Conservation (phyloP, 768 basidiomycete species). For the Dioszegia aurantiaca region DNA sequence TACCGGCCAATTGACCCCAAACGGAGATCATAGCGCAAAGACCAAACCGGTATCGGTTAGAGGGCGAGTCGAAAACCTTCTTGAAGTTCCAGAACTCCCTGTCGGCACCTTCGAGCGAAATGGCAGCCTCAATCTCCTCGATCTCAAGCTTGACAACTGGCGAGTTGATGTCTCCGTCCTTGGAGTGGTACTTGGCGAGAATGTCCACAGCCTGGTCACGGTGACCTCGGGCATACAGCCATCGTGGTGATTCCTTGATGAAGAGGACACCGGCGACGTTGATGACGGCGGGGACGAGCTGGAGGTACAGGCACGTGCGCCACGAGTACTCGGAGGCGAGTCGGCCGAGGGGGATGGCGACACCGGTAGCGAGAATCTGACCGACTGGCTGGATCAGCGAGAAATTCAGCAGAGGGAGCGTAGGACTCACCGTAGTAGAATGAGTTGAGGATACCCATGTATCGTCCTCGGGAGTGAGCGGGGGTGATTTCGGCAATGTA, state of each 20-base stretch:
- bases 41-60: conserved; percentile 57
- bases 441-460: conserved; percentile 59
- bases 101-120: conserved; percentile 54
- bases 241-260: conserved; percentile 59
- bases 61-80: conserved; percentile 57
- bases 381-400: conserved; percentile 53
- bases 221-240: conserved; percentile 57
- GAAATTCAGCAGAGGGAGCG: not conserved
- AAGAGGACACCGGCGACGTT: conserved; percentile 58
- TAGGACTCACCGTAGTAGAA: conserved; percentile 54
- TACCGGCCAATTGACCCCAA: conserved; percentile 55
- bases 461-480: conserved; percentile 58
- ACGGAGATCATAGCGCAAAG: conserved; percentile 61
- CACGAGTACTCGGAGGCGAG: conserved; percentile 56
- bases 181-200: conserved; percentile 58
- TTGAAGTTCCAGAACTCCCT: conserved; percentile 61
- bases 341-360: conserved; percentile 60
- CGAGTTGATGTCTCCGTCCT: conserved; percentile 56
- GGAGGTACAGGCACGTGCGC: conserved; percentile 59
- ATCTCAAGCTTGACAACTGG: conserved; percentile 60
- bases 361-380: conserved; percentile 60
- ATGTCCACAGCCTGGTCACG: conserved; percentile 55
- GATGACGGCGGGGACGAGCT: conserved; percentile 57
- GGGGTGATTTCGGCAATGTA: conserved; percentile 55
- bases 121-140: conserved; percentile 59